Evolutionary conservation across 345 rosid genomes (phyloP).

Genomic region (Euphorbia lathyris): DNA sequence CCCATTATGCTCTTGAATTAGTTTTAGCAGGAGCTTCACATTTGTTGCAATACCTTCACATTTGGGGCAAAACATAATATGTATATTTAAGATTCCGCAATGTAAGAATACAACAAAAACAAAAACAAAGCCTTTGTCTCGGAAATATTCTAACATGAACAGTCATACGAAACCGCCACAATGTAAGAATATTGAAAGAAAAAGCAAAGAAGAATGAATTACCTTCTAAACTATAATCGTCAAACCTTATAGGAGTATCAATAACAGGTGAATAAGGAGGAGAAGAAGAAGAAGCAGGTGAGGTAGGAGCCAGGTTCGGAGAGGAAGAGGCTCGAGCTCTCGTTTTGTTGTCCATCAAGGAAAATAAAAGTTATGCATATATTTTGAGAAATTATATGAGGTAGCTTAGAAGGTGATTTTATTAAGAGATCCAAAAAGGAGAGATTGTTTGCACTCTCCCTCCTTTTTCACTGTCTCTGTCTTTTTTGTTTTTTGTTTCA

Average conservation of each 20-base stretch:
- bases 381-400: neutral
- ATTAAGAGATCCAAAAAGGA: slow-evolving; percentile 10
- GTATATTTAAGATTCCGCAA: neutral
- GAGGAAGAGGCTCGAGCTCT: slow-evolving; percentile 43
- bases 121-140: slow-evolving; percentile 1
- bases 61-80: no score
- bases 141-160: no score
- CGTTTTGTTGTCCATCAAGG: slow-evolving; percentile 20
- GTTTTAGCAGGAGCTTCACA: slow-evolving; percentile 59
- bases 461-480: neutral
- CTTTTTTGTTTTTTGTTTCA: neutral
- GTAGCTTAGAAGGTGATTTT: no score
- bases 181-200: neutral
- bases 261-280: slow-evolving; percentile 10
- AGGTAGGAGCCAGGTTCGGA: slow-evolving; percentile 35
- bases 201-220: neutral
- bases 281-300: slow-evolving; percentile 10
- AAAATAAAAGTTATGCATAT: neutral
- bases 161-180: no score
- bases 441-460: slow-evolving; percentile 7
- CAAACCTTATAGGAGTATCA: slow-evolving; percentile 20
- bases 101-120: no score
- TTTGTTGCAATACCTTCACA: slow-evolving; percentile 51
- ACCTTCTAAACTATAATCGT: slow-evolving; percentile 52
- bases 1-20: slow-evolving; percentile 69